Evolutionary conservation across 2,329 filamentous ascomycete genomes (phyloP).

Genomic region (Fusarium sterilihyphosum): DNA sequence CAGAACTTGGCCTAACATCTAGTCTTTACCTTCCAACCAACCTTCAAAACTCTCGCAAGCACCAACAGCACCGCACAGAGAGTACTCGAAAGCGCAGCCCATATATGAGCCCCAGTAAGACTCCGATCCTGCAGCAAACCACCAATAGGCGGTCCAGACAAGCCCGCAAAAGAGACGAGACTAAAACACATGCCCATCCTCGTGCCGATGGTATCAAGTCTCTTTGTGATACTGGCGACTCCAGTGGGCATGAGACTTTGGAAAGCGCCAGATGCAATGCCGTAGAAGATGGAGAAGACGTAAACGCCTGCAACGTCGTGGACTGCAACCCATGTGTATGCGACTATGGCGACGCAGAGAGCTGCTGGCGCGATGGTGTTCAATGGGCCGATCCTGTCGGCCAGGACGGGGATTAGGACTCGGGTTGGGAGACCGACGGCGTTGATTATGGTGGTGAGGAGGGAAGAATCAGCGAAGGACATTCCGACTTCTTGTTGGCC

Average conservation of each 20-base stretch:
- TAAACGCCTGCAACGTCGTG: conserved; percentile 47
- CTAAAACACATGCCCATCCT: conserved; percentile 55
- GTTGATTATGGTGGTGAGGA: conserved; percentile 54
- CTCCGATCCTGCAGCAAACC: conserved; percentile 41
- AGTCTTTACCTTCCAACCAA: conserved; percentile 29
- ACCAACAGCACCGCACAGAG: conserved; percentile 39
- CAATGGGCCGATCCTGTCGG: conserved; percentile 50
- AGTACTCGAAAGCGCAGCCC: conserved; percentile 47
- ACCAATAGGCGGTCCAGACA: conserved; percentile 54
- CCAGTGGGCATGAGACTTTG: conserved; percentile 54
- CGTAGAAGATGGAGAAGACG: conserved; percentile 48
- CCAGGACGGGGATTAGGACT: conserved; percentile 49
- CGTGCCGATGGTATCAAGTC: conserved; percentile 52
- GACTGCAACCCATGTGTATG: conserved; percentile 51
- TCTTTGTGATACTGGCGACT: conserved; percentile 52
- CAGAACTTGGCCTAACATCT: conserved; percentile 21
- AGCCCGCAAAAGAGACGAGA: conserved; percentile 50
- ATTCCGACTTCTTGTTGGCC: conserved; percentile 47
- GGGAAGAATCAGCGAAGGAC: conserved; percentile 47
- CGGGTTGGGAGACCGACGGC: conserved; percentile 52
- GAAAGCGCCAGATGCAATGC: conserved; percentile 47
- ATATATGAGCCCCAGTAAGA: conserved; percentile 46
- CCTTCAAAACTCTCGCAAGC: conserved; percentile 19
- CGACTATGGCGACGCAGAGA: conserved; percentile 46
- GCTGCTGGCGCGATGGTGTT: conserved; percentile 47